These are phyloP conservation scores for Pilaira anomala DNA, from an alignment of 192 early-diverging fungal genomes.

Conservation along the genomic window DNA sequence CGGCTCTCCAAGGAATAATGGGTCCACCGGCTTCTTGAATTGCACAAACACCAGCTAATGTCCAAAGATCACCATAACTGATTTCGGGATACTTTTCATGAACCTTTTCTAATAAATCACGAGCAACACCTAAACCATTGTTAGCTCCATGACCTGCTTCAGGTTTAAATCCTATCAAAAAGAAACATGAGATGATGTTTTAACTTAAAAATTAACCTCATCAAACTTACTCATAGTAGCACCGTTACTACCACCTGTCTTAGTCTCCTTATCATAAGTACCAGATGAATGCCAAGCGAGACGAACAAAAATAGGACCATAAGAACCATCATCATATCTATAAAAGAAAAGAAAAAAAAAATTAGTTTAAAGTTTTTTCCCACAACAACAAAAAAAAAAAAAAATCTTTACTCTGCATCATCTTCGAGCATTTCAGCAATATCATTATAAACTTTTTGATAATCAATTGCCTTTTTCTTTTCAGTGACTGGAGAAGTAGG, in stretches of 20 bases:
- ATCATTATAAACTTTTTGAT: constrained; percentile 70
- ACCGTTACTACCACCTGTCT: constrained; percentile 74
- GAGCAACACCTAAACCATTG: constrained; percentile 69
- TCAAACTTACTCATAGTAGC: constrained; percentile 66
- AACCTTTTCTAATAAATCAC: constrained; percentile 69
- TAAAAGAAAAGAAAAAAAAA: neutral
- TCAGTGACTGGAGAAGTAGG: constrained; percentile 6
- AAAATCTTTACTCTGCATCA: constrained; percentile 41
- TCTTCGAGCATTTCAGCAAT: constrained; percentile 75
- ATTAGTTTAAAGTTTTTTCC: neutral
- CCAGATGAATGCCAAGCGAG: constrained; percentile 87
- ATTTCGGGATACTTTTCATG: constrained; percentile 79
- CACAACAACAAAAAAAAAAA: neutral
- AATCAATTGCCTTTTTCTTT: constrained; percentile 57
- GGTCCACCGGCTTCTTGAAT: constrained; percentile 77
- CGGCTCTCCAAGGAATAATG: constrained; percentile 69
- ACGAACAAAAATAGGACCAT: constrained; percentile 74
- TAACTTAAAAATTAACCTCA: neutral
- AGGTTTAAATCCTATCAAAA: constrained; percentile 46
- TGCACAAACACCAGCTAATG: constrained; percentile 68
- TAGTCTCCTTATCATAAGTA: constrained; percentile 64
- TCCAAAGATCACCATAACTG: constrained; percentile 83
- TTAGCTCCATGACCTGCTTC: constrained; percentile 76
- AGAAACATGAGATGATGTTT: neutral
- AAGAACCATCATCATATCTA: constrained; percentile 71